Base-by-base conservation (phyloP, 768 basidiomycete species). In the Tulasnella sp. region DNA sequence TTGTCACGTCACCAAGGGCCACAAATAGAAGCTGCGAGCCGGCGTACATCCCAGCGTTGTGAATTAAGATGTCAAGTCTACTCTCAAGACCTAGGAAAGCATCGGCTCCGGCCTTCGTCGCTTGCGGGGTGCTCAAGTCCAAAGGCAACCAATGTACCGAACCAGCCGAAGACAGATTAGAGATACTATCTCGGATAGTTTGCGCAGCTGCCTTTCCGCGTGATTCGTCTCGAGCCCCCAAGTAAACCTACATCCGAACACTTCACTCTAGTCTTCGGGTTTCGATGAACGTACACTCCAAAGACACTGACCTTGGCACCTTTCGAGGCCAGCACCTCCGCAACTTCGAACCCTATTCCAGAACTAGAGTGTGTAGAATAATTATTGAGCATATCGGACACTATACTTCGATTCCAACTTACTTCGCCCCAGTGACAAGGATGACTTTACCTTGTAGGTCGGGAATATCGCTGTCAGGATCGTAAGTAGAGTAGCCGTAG, bases 31-130 rank as follows among this genome's bases (percentile, higher is more conserved):
- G 14, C 16, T 12, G 16, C 3, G 44, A 44, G 6, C 1, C 80
- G 80, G 40, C 87, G 82, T 80, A 91, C 90, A 87, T 77, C 24
- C 84, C 89, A 36, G 89, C 90, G 78, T 92, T 92, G 80, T 91
- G 90, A n/a, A 91, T 90, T 24, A 92, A 82, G 9, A 91, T 85
- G 81, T 92, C 91, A 77, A 92, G 82, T 44, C 90, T 85, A 56
- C 83, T 83, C 82, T 92, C 91, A 81, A 83, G 87, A 77, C 74
- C 82, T 84, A 89, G 81, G 80, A 92, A 88, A 52, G 86, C 88
- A 74, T 88, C 86, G 0, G 89, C 91, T 3, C 88, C 83, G 40
- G 83, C 84, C 82, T 87, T 89, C 24, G 88, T 88, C 39, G 85
- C 83, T 42, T 86, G 85, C 3, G 90, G 88, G 68, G 89, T 88